Base-by-base conservation (phyloP, 148 eudicot species). In the Camellia japonica region DNA sequence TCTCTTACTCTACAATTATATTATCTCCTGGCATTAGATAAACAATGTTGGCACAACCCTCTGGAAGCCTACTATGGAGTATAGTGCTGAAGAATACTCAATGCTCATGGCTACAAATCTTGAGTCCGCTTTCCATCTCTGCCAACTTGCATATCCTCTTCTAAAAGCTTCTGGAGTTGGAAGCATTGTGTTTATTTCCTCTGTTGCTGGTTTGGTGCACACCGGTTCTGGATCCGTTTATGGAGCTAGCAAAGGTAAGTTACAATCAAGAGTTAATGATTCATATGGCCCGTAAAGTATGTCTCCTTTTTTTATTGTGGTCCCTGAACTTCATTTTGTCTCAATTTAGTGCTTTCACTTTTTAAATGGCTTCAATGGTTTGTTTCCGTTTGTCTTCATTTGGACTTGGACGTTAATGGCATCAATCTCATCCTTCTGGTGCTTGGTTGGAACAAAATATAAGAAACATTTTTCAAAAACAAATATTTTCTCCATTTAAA, bases 21-120 rank as follows among this genome's bases (percentile, higher is more conserved):
- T 58, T 49, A 20, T 55, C n/a, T 8, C 14, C 23, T 85, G 44
- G 51, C 42, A 62, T 60, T 80, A 95, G 98, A 81, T 95, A 81
- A 95, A 95, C 83, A 95, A 95, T 85, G 98, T 88, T 1, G 98
- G 98, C 74, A 93, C 94, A 59, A 95, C 90, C 86, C 82, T 89
- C 47, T 80, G 90, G 88, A 91, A 90, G 87, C 87, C 86, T 83
- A 95, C 97, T 49, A 77, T 80, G 20, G 92, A 92, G 49, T 90
- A 84, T 76, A 86, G 88, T 30, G 82, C 88, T 79, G 95, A 92
- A 83, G 99, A 95, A 54, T 90, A 85, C 71, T 73, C 94, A 0
- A 86, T 51, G 79, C 56, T 95, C 20, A 90, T 93, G 97, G 64
- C 88, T 75, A 93, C 93, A 79, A 95, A 95, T 86, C 84, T 95